These are phyloP conservation scores for Penstemon davidsonii DNA, from an alignment of 257 asterid species.

Conservation along the genomic window DNA sequence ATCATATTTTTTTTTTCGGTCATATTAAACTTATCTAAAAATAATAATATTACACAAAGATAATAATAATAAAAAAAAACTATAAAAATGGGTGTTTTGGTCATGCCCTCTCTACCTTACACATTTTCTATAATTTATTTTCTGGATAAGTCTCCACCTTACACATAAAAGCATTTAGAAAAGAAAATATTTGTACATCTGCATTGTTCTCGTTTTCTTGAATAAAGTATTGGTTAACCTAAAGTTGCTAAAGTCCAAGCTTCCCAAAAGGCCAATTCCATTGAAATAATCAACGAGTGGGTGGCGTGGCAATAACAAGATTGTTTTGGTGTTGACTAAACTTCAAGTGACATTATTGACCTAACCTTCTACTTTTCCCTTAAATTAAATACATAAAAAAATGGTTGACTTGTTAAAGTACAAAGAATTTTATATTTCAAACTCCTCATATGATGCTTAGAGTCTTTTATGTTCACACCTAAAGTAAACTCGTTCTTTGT, in stretches of 20 bases:
- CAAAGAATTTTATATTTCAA: not conserved
- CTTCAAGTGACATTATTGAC: constrained; percentile 12
- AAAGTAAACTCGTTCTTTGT: constrained; percentile 7
- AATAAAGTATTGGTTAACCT: constrained; percentile 7
- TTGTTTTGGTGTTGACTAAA: constrained; percentile 8
- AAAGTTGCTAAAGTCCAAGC: constrained; percentile 20
- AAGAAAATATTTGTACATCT: not conserved
- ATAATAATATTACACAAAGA: too few species aligned
- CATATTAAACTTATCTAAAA: too few species aligned
- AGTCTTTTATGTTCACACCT: constrained; percentile 39
- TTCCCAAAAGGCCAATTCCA: constrained; percentile 11
- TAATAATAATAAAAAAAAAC: too few species aligned
- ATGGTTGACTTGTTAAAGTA: constrained; percentile 26
- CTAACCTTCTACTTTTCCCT: not conserved
- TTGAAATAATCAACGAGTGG: not conserved
- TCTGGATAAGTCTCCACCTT: constrained; percentile 20
- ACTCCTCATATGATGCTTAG: constrained; percentile 6
- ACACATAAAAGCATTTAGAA: not conserved
- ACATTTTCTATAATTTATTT: too few species aligned
- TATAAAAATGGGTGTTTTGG: not conserved
- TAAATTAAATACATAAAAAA: not conserved
- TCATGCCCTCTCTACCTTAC: not conserved
- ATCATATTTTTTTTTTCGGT: too few species aligned
- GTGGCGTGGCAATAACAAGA: too few species aligned
- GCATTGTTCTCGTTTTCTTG: constrained; percentile 10